Base-by-base conservation (phyloP, 192 early-diverging fungal species). In the Dissophora ornata region DNA sequence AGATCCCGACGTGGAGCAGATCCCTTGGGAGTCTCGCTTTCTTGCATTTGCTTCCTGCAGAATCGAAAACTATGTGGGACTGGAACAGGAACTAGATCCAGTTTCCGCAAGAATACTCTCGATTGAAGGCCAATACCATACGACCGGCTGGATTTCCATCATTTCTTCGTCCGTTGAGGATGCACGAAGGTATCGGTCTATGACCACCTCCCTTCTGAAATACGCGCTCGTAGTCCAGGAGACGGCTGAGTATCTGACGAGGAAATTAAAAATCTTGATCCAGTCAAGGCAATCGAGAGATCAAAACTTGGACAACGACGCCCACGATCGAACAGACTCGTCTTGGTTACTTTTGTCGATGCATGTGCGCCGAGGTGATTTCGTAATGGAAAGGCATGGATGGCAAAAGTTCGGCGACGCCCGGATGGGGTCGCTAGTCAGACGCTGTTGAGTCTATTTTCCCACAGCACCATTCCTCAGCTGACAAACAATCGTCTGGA, bases 91-190 rank as follows among this genome's bases (percentile, higher is more conserved):
- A 34, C 55, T 65, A 7, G 55, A n/a, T 1, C 3, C 26, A 1
- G 7, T 73, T 15, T 15, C 63, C 1, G 45, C 41, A 10, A 21
- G 24, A 2, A 58, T 65, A 7, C 46, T 73, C 9, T 58, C 62
- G 4, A 49, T 73, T 15, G 70, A 73, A 16, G 56, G 70, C 0
- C 70, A 73, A 58, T 64, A 64, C 12, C 70, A 73, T 45, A 73
- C 62, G 28, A 57, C 70, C 0, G 70, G 62, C 0, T 73, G 62
- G 70, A 63, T 73, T 2, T 56, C 70, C 0, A 19, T 65, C 0
- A 38, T 38, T 2, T 63, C 49, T 48, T 64, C 56, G 0, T 30
- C 61, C 4, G 3, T 58, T 0, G 49, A 63, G 10, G 51, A 42
- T 21, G 62, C 54, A 4, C 19, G 57, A 15, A 57, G 28, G 47